A percentile compares a stretch with the other conserved stretches of the same genome.
Conservation (phyloP, 305 asterid species). For the Fraxinus paxiana region DNA sequence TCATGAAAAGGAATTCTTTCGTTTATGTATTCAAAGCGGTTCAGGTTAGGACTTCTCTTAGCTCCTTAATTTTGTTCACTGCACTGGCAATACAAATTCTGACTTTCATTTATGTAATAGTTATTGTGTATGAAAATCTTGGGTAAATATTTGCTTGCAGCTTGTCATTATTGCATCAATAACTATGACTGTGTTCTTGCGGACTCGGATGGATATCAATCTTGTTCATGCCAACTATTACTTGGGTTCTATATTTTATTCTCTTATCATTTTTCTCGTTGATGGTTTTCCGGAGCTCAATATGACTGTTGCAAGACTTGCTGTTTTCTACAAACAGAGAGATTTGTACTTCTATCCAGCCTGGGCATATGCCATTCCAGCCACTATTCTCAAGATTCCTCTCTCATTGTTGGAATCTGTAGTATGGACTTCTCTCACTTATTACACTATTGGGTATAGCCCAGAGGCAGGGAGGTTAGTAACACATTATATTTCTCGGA, state of each 20-base stretch:
- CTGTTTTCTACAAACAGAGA: conserved; percentile 68
- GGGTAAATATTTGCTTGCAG: conserved; percentile 35
- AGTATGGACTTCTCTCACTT: conserved; percentile 67
- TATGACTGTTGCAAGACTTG: conserved; percentile 60
- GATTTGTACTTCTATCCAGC: conserved; percentile 77
- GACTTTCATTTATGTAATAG: background rate
- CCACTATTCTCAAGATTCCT: conserved; percentile 62
- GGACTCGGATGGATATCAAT: conserved; percentile 56
- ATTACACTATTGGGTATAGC: conserved; percentile 60
- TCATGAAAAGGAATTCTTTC: conserved; percentile 63
- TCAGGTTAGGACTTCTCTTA: conserved; percentile 46
- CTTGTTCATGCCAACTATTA: conserved; percentile 53
- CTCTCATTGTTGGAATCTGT: conserved; percentile 51
- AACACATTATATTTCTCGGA: background rate
- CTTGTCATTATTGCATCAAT: conserved; percentile 48
- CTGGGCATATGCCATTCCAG: conserved; percentile 78
- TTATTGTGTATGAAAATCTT: background rate
- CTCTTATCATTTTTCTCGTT: conserved; percentile 47
- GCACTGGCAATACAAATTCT: background rate
- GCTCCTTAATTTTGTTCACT: background rate
- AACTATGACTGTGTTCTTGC: conserved; percentile 62
- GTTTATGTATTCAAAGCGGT: conserved; percentile 49
- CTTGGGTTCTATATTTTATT: conserved; percentile 61
- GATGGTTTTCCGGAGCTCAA: conserved; percentile 65
- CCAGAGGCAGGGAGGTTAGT: conserved; percentile 70